Conservation (phyloP, 306 rosid species). For the Elaeagnus macrophylla region DNA sequence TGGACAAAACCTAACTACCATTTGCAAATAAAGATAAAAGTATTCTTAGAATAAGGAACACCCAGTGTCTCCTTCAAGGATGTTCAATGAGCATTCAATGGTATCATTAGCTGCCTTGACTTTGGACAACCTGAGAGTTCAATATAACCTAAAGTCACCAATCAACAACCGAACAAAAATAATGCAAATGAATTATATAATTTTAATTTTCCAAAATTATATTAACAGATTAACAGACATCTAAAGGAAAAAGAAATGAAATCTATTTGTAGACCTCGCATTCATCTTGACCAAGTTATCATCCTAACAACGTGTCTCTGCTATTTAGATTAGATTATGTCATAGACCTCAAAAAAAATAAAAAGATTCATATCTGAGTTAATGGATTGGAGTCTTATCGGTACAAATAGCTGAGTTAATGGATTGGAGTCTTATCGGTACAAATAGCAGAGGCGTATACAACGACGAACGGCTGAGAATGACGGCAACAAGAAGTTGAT, state of each 20-base stretch:
- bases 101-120: constrained; percentile 37
- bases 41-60: constrained; percentile 26
- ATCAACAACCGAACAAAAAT: constrained; percentile 20
- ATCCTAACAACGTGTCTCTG: constrained; percentile 57
- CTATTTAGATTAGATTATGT: too few relatives aligned
- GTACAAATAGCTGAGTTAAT: too few relatives aligned
- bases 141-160: constrained; percentile 35
- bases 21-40: neutral
- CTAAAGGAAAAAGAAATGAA: constrained; percentile 65
- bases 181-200: constrained; percentile 8
- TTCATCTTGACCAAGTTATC: constrained; percentile 30
- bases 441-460: too few relatives aligned
- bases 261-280: constrained; percentile 54
- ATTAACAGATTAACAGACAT: neutral
- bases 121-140: constrained; percentile 31
- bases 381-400: too few relatives aligned
- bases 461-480: too few relatives aligned
- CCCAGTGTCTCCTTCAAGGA: constrained; percentile 94
- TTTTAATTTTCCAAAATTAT: constrained; percentile 2
- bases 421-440: too few relatives aligned
- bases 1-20: neutral
- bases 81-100: constrained; percentile 64
- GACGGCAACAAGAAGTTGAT: too few relatives aligned
- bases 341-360: too few relatives aligned
- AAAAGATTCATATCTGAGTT: too few relatives aligned